These are phyloP conservation scores for Colletotrichum chrysophilum DNA, from an alignment of 2,329 filamentous ascomycete species.

Conservation along the genomic window DNA sequence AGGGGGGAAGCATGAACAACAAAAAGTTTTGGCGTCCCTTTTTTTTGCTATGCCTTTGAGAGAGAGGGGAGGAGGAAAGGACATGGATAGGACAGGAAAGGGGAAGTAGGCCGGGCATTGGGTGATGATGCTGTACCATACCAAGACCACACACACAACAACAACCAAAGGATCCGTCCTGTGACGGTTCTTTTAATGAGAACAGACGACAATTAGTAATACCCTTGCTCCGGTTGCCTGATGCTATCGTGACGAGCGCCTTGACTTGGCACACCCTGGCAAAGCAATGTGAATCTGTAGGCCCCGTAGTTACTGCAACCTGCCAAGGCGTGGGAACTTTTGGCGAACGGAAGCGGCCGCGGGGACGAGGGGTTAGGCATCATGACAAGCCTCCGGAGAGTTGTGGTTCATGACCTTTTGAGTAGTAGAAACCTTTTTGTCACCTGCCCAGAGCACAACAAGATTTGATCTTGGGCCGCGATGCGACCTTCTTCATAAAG, in stretches of 20 bases:
- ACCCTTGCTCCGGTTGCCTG: background rate
- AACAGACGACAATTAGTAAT: constrained; percentile 18
- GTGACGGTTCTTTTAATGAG: constrained; percentile 16
- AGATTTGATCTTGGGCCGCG: background rate
- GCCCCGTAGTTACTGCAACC: background rate
- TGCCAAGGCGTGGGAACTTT: background rate
- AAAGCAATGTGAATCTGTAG: background rate
- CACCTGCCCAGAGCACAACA: background rate
- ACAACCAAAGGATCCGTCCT: constrained; percentile 12
- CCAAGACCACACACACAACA: constrained; percentile 14
- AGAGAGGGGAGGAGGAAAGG: background rate
- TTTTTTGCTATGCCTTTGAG: constrained; percentile 14
- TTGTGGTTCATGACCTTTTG: background rate
- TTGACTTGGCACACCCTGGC: background rate
- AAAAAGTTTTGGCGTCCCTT: constrained; percentile 20
- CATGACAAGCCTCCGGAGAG: background rate
- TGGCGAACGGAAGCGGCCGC: background rate
- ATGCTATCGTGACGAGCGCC: background rate
- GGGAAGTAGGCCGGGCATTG: background rate
- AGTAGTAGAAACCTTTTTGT: background rate
- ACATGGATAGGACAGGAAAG: background rate
- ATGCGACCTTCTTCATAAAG: background rate
- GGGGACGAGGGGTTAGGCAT: background rate
- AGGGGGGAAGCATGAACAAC: constrained; percentile 18
- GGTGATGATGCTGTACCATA: constrained; percentile 22